Evolutionary conservation across 2,329 filamentous ascomycete genomes (phyloP), one percentile per base, ranked within the genome.

Genomic region (Onygenales sp.): DNA sequence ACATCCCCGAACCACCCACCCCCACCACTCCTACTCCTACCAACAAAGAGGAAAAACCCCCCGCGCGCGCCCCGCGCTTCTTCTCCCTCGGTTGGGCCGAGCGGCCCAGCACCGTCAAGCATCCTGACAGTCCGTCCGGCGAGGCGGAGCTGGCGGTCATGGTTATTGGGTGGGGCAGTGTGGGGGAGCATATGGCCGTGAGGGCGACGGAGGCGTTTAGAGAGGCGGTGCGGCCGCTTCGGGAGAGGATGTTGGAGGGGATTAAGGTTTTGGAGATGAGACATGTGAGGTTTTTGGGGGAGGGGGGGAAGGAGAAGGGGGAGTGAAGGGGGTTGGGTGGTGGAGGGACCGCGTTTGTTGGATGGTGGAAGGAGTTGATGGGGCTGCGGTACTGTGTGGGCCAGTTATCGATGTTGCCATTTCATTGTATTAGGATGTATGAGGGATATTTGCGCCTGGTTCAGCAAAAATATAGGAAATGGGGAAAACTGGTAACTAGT

Each of bases 161-260:
- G n/a, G 67, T 69, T 14, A 65, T 79, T 52, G 79, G 78, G 5
- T 82, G 79, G 79, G 65, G 73, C 50, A 76, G 68, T 59, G 67
- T 76, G 17, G 74, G 78, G 38, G 68, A 66, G 47, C 79, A 82
- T 63, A 66, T 72, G 69, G 64, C 64, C 48, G 77, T 71, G 35
- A 66, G 72, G 52, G 66, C 75, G 57, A 74, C 73, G 32, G 64
- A 72, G 56, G 67, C 63, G 31, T 81, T 80, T 61, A 63, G 60
- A 36, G 63, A 68, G 21, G 65, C 69, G 13, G 72, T 78, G 54
- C 54, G 55, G 48, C 62, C 69, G 33, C 55, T 81, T 58, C 69
- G 72, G 55, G 68, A 72, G 50, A 73, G 67, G 49, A 61, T 65
- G 61, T 52, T 72, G 54, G 42, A 63, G 36, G 60, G 67, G 32